Percentiles rank a stretch among this genome's conserved stretches.
phyloP scores from a whole-genome alignment of 805 yeast genomes.

The Suhomyces prunicola region DNA sequence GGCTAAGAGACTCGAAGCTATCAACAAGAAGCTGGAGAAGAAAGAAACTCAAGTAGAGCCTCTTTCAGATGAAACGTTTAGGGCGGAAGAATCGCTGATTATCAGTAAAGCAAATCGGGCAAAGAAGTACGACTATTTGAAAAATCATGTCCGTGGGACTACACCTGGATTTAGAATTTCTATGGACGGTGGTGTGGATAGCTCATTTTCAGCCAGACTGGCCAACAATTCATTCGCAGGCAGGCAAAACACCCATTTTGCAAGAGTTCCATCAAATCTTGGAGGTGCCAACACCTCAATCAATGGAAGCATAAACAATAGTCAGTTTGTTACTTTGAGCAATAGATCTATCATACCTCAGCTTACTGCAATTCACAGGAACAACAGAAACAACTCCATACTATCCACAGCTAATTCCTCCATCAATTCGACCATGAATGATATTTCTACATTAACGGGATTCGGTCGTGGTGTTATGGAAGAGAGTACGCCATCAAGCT shows the following conservation, averaged over 20 bases:
- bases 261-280: background rate
- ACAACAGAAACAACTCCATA: slow-evolving; percentile 4
- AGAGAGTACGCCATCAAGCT: slow-evolving; percentile 35
- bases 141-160: slow-evolving; percentile 20
- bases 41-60: background rate
- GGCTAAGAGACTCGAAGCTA: slow-evolving; percentile 5
- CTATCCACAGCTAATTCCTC: slow-evolving; percentile 17
- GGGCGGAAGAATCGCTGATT: slow-evolving; percentile 21
- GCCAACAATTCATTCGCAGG: background rate
- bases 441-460: slow-evolving; percentile 30
- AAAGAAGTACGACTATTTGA: slow-evolving; percentile 31
- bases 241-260: background rate
- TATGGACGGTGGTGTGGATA: background rate
- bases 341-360: slow-evolving; percentile 12
- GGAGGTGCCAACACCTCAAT: background rate
- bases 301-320: background rate
- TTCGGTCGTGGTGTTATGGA: slow-evolving; percentile 36
- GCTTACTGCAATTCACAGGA: slow-evolving; percentile 5
- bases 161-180: background rate
- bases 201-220: background rate
- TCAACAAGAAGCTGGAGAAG: slow-evolving; percentile 6
- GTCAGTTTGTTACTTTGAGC: background rate
- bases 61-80: slow-evolving; percentile 11
- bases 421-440: slow-evolving; percentile 17
- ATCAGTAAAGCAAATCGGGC: slow-evolving; percentile 26